Base-by-base conservation (phyloP, 352 stramenopile genomes). In the Plasmopara halstedii region DNA sequence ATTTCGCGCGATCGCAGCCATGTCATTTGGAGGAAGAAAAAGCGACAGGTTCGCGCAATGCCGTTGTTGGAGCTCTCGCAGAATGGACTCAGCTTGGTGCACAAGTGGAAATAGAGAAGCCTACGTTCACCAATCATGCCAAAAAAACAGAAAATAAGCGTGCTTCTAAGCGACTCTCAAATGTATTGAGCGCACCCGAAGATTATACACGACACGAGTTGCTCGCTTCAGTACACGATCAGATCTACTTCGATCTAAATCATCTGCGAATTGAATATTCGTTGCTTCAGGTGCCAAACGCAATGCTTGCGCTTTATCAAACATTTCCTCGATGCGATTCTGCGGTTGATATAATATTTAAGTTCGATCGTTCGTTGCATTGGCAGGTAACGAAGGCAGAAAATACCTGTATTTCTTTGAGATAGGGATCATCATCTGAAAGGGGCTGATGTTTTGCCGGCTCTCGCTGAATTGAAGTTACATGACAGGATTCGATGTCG, bases 71-170 rank as follows among this genome's bases (percentile, higher is more conserved):
- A 82, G 64, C 8, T 72, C 48, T 34, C 60, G 57, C 23, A 83
- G 31, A 15, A 57, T 65, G n/a, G 42, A 55, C 53, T 80, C 64
- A 7, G 64, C 68, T 65, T 85, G 71, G 15, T 78, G 50, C 2
- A 80, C 56, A 27, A 82, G 58, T 6, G 68, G 67, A 34, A 78
- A 83, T 22, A 83, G 32, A 6, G 70, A 75, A 1, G 68, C 45
- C 67, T 78, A 40, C 18, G 42, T 20, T 36, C 26, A 33, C 19
- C 27, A 31, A 23, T 42, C 38, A 17, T 14, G n/a, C 31, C 31
- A 35, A 35, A 8, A 11, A n/a, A 8, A 7, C 31, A 35, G 25
- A 10, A 29, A 29, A 11, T 4, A 2, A 4, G 7, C 25, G 11
- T 11, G 11, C 25, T 11, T 29, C 11, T 29, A 6, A 23, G n/a